Evolutionary conservation across 2,329 filamentous ascomycete species (phyloP), one percentile per base, ranked within the genome.

Genomic region (Dothideomycetidae sp.): DNA sequence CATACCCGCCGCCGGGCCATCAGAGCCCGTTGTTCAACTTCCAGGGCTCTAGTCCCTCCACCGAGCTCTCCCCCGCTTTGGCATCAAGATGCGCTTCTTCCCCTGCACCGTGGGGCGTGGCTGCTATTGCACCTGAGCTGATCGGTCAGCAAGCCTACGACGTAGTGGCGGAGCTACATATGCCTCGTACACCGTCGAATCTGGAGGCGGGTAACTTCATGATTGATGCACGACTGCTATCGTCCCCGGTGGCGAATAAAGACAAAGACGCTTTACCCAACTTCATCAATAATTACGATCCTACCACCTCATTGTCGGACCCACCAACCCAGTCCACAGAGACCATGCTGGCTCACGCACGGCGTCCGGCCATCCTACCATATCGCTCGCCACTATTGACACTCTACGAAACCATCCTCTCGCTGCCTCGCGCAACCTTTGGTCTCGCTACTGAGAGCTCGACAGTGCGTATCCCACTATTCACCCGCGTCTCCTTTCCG

Each of bases 141-240:
- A 73, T 79, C 46, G 65, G 73, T 12, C 67, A 73, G 32, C 88
- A 94, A 55, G 70, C 77, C 33, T 98, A 98, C 65, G 85, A 96
- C 56, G 70, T 98, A 29, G 68, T 71, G 4, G 67, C 96, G 1
- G 66, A 73, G 14, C 67, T 98, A 19, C 70, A 72, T 3, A 66
- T 98, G 44, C 90, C 90, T 12, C 75, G 78, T 29, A 90, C 83
- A 2, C 75, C 74, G 0, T 59, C 68, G 2, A 98, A 98, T 51
- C 60, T 81, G 14, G 71, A 70, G 2, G 71, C 72, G 10, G 90
- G 90, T 17, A 96, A 96, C 61, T 96, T 94, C 66, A 98, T 98
- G 90, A 64, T 96, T 12, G 78, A 81, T 32, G 62, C 93, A 11
- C 71, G 75, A 42, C 70, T 93, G 36, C 68, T 81, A 16, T 33